These are phyloP conservation scores for Termitomyces sp. DNA, from an alignment of 768 basidiomycete species.

Conservation along the genomic window DNA sequence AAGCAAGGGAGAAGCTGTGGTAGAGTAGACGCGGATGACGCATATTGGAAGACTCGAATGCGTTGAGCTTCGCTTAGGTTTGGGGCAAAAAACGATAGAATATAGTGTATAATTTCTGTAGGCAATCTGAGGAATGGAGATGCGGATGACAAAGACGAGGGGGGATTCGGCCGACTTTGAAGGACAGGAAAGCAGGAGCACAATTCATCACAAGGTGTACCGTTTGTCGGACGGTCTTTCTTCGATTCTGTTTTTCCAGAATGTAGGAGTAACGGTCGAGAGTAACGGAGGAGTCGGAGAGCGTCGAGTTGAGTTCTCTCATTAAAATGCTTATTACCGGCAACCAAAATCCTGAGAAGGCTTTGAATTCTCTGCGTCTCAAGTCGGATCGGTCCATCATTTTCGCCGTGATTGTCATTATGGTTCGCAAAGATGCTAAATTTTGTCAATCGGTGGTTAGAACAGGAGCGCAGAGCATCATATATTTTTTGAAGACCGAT, in stretches of 20 bases:
- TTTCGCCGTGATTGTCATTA: slow-evolving; percentile 16
- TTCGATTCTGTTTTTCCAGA: slow-evolving; percentile 9
- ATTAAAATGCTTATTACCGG: slow-evolving; percentile 38
- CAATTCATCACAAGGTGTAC: neutral
- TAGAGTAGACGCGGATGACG: slow-evolving; percentile 40
- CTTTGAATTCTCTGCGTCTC: slow-evolving; percentile 22
- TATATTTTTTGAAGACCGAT: slow-evolving; percentile 40
- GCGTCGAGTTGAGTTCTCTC: slow-evolving; percentile 38
- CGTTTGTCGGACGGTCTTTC: neutral
- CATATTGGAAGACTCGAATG: slow-evolving; percentile 46
- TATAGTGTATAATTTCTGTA: slow-evolving; percentile 49
- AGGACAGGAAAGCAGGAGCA: neutral
- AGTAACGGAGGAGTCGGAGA: slow-evolving; percentile 40
- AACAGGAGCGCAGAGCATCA: slow-evolving; percentile 26
- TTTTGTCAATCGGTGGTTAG: slow-evolving; percentile 41
- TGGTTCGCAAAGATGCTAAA: slow-evolving; percentile 48
- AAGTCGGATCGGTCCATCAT: neutral
- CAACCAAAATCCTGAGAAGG: slow-evolving; percentile 25
- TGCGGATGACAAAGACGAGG: neutral
- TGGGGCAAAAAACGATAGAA: slow-evolving; percentile 54
- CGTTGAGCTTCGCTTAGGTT: slow-evolving; percentile 50
- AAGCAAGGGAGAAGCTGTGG: slow-evolving; percentile 24
- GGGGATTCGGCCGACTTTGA: neutral
- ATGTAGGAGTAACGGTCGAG: slow-evolving; percentile 45
- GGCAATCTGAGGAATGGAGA: slow-evolving; percentile 41